phyloP scores from a whole-genome alignment of 2,329 filamentous ascomycete genomes.

The Ploettnerulaceae sp. region DNA sequence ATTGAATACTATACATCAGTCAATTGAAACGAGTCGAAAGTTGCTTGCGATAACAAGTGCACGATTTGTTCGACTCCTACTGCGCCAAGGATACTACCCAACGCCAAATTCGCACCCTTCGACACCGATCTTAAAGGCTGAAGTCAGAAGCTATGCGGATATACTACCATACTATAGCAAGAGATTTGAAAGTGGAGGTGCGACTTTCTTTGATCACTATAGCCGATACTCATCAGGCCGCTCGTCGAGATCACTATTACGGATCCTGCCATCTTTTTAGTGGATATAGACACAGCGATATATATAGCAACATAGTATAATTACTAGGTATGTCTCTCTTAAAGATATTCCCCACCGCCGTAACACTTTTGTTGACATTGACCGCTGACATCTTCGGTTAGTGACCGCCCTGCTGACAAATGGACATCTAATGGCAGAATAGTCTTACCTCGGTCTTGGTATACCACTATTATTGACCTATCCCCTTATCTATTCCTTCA shows the following conservation, averaged over 20 bases:
- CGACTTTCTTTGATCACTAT: constrained; percentile 35
- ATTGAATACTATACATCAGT: no score
- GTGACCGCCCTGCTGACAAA: constrained; percentile 2
- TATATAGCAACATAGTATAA: constrained; percentile 57
- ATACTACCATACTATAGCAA: constrained; percentile 12
- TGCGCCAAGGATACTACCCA: background rate
- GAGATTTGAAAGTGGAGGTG: constrained; percentile 7
- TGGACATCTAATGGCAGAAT: constrained; percentile 2
- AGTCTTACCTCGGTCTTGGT: background rate
- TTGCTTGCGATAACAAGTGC: no score
- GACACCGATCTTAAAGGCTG: constrained; percentile 8
- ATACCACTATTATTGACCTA: background rate
- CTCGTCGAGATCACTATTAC: constrained; percentile 53
- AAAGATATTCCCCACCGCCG: constrained; percentile 59
- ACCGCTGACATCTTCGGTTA: background rate
- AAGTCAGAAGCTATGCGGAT: constrained; percentile 5
- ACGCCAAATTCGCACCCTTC: background rate
- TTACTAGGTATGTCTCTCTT: no score
- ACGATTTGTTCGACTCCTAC: no score
- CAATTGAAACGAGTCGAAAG: no score
- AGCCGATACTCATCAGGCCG: constrained; percentile 43
- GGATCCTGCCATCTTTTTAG: constrained; percentile 56
- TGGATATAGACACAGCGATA: constrained; percentile 54
- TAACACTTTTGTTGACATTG: constrained; percentile 38
- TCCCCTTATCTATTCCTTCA: background rate